Percentiles rank a stretch among this genome's conserved stretches.
Evolutionary conservation across 306 rosid species (phyloP).

Genomic region (Cicer arietinum): DNA sequence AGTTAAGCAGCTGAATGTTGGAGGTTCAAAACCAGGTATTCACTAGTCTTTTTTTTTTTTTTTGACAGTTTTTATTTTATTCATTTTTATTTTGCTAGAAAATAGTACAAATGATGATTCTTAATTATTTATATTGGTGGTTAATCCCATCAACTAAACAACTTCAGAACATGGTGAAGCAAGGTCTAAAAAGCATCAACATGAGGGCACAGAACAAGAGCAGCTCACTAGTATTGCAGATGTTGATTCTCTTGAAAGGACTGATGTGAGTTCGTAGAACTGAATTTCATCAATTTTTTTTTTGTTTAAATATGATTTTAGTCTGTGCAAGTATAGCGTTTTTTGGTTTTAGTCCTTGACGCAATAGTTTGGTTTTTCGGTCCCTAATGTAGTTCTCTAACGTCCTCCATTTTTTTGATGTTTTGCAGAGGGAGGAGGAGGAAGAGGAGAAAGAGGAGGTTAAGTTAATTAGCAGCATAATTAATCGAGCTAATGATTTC

Average conservation of each 20-base stretch:
- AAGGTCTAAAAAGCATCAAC: conserved; percentile 40
- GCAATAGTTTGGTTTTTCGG: too few relatives aligned
- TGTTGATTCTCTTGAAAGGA: conserved; percentile 44
- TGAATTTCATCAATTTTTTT: conserved; percentile 20
- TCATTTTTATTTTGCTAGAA: conserved; percentile 15
- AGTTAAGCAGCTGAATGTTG: conserved; percentile 70
- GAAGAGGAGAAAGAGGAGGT: conserved; percentile 84
- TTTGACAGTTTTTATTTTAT: not conserved
- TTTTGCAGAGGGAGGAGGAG: conserved; percentile 65
- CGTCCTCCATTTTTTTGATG: conserved; percentile 34
- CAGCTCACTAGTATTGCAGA: conserved; percentile 55
- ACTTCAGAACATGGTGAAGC: conserved; percentile 62
- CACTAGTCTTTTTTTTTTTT: not conserved
- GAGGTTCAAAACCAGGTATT: conserved; percentile 61
- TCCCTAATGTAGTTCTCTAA: too few relatives aligned
- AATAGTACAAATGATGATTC: conserved; percentile 21
- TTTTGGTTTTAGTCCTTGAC: too few relatives aligned
- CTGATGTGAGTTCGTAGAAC: conserved; percentile 56
- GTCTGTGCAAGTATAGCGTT: too few relatives aligned
- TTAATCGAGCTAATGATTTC: conserved; percentile 63
- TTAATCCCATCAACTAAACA: not conserved
- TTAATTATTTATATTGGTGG: conserved; percentile 14
- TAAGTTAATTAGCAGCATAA: conserved; percentile 76
- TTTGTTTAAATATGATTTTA: not conserved
- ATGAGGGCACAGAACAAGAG: conserved; percentile 54